A percentile compares a stretch with the other conserved stretches of the same genome.
These are phyloP conservation scores for Apiospora aurea DNA, from an alignment of 2,329 filamentous ascomycete genomes.

Conservation along the genomic window DNA sequence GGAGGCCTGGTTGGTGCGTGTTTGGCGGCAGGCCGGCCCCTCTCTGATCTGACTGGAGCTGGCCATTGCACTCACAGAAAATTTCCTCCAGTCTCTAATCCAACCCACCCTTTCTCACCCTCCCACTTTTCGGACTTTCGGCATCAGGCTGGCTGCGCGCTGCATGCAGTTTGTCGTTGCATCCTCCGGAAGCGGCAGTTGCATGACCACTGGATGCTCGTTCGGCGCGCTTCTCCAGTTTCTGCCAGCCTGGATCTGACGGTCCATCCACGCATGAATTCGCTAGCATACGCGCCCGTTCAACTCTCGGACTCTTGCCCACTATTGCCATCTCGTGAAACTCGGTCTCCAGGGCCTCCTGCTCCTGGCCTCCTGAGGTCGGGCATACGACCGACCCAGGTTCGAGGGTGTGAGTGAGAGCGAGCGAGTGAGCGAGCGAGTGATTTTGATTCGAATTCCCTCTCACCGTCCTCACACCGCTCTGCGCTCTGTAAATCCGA, in stretches of 20 bases:
- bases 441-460: neutral
- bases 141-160: neutral
- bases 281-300: neutral
- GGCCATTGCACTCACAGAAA: neutral
- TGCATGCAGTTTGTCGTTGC: neutral
- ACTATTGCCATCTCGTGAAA: neutral
- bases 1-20: neutral
- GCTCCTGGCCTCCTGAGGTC: neutral
- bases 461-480: neutral
- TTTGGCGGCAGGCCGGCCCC: neutral
- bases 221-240: neutral
- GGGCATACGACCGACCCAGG: constrained; percentile 5
- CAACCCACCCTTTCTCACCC: neutral
- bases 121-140: constrained; percentile 8
- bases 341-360: neutral
- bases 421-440: too few species aligned
- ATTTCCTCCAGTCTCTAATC: neutral
- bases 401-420: neutral
- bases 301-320: neutral
- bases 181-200: neutral
- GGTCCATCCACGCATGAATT: neutral
- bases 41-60: neutral
- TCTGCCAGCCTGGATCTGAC: too few species aligned
- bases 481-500: neutral
- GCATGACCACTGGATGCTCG: neutral